Conservation (phyloP, 371 early-diverging fungal genomes). For the Umbelopsis sp. region DNA sequence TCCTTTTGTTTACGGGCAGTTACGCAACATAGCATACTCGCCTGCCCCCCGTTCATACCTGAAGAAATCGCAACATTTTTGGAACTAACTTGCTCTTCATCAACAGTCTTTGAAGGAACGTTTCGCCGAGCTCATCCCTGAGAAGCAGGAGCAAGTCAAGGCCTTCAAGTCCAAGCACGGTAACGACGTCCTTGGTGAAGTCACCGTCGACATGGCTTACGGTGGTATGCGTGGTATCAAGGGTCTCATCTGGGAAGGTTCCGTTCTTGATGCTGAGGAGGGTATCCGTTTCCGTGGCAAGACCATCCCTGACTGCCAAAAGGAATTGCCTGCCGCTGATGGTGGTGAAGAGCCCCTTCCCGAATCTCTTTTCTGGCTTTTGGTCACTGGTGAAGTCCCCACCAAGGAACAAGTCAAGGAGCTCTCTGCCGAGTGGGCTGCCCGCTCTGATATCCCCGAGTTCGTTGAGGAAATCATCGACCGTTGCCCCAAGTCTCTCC, state of each 20-base stretch:
- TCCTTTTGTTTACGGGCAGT: not conserved
- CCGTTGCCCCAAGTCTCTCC: slow-evolving; percentile 96
- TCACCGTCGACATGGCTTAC: slow-evolving; percentile 97
- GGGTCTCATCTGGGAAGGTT: slow-evolving; percentile 98
- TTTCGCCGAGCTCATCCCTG: slow-evolving; percentile 90
- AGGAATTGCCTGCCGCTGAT: slow-evolving; percentile 84
- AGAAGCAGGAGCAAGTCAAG: slow-evolving; percentile 94
- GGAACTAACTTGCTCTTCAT: no score
- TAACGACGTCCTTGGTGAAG: slow-evolving; percentile 86
- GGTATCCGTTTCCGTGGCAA: slow-evolving; percentile 98
- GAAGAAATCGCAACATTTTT: no score
- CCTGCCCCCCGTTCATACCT: not conserved
- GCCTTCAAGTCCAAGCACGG: slow-evolving; percentile 91
- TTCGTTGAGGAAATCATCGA: slow-evolving; percentile 97
- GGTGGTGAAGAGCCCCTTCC: slow-evolving; percentile 94
- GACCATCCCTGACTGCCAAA: slow-evolving; percentile 97
- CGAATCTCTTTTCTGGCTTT: slow-evolving; percentile 97
- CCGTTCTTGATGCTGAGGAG: slow-evolving; percentile 97
- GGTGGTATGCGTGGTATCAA: slow-evolving; percentile 99
- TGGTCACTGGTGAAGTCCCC: slow-evolving; percentile 97
- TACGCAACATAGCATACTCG: not conserved
- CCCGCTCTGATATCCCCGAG: slow-evolving; percentile 86
- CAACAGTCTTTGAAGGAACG: slow-evolving; percentile 87
- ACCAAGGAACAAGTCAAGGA: slow-evolving; percentile 89
- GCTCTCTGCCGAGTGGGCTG: slow-evolving; percentile 95